Base-by-base conservation (phyloP, 164 flowering plant species). In the Chloranthus sessilifolius region DNA sequence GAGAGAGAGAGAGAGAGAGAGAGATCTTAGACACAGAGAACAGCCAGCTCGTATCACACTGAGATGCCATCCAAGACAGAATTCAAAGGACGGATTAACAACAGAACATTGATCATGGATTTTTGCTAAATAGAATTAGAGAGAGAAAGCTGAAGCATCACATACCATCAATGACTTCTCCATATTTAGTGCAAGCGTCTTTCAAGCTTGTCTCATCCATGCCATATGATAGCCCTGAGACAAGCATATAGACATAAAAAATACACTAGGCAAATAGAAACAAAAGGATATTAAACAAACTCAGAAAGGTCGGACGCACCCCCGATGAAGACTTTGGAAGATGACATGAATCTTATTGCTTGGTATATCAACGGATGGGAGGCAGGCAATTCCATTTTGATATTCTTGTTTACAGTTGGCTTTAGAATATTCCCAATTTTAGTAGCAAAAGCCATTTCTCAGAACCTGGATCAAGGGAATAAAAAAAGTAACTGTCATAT, bases 241-340 rank as follows among this genome's bases (percentile, higher is more conserved):
- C 22, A 0, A 43, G n/a, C n/a, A n/a, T n/a, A n/a, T n/a, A n/a
- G n/a, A n/a, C n/a, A n/a, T n/a, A n/a, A n/a, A n/a, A n/a, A n/a
- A n/a, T n/a, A n/a, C n/a, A n/a, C n/a, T n/a, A n/a, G n/a, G n/a
- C n/a, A n/a, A n/a, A n/a, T n/a, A n/a, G n/a, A n/a, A n/a, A n/a
- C n/a, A n/a, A n/a, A n/a, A n/a, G n/a, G n/a, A n/a, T n/a, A n/a
- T n/a, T n/a, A n/a, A n/a, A n/a, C n/a, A n/a, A n/a, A n/a, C n/a
- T n/a, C n/a, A n/a, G n/a, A n/a, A n/a, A n/a, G n/a, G n/a, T n/a
- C n/a, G n/a, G n/a, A n/a, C 15, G 29, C 23, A 78, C 82, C 82
- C 63, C 82, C 82, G 53, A 78, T 34, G 43, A 78, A 78, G 38
- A 78, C 47, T 53, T 78, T 74, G 40, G 79, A 65, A 46, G 74